A percentile compares a stretch with the other conserved stretches of the same genome.
Evolutionary conservation across 2,329 filamentous ascomycete species (phyloP).

Genomic region (Niveomyces coronatus): DNA sequence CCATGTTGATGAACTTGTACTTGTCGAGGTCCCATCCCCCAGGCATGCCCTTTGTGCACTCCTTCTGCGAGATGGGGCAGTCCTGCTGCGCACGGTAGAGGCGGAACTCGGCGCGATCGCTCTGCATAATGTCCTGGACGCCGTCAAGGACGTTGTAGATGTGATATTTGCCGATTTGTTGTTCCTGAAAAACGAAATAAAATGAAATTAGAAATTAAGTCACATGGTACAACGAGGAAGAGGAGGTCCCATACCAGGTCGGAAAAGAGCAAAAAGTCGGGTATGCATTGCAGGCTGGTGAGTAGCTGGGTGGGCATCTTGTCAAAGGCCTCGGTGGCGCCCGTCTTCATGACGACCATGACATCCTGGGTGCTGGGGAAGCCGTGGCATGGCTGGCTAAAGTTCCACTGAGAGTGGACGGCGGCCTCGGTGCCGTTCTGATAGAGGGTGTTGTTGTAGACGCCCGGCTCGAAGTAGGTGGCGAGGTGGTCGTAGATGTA

Average conservation of each 20-base stretch:
- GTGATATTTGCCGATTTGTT: slow-evolving; percentile 36
- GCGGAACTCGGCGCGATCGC: slow-evolving; percentile 32
- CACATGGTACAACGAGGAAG: not conserved
- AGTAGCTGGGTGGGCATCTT: slow-evolving; percentile 46
- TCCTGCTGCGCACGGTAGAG: slow-evolving; percentile 34
- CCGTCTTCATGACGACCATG: slow-evolving; percentile 48
- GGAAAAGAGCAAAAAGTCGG: slow-evolving; percentile 46
- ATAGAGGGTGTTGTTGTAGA: slow-evolving; percentile 31
- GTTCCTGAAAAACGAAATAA: slow-evolving; percentile 31
- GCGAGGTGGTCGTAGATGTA: slow-evolving; percentile 21
- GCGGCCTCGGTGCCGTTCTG: slow-evolving; percentile 23
- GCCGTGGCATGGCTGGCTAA: slow-evolving; percentile 27
- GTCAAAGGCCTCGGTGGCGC: slow-evolving; percentile 43
- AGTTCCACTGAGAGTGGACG: slow-evolving; percentile 26
- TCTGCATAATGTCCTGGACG: slow-evolving; percentile 26
- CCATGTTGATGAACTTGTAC: slow-evolving; percentile 51
- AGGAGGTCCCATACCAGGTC: slow-evolving; percentile 30
- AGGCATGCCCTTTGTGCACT: slow-evolving; percentile 25
- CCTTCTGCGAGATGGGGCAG: slow-evolving; percentile 36
- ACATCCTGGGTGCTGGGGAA: slow-evolving; percentile 34
- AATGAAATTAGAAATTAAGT: not conserved
- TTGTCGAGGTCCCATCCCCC: slow-evolving; percentile 47
- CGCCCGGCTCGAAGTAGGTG: slow-evolving; percentile 20
- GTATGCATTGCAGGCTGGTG: slow-evolving; percentile 42
- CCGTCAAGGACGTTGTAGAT: slow-evolving; percentile 31